phyloP scores from a whole-genome alignment of 495 filamentous ascomycete species.

The Usnea hakonensis region DNA sequence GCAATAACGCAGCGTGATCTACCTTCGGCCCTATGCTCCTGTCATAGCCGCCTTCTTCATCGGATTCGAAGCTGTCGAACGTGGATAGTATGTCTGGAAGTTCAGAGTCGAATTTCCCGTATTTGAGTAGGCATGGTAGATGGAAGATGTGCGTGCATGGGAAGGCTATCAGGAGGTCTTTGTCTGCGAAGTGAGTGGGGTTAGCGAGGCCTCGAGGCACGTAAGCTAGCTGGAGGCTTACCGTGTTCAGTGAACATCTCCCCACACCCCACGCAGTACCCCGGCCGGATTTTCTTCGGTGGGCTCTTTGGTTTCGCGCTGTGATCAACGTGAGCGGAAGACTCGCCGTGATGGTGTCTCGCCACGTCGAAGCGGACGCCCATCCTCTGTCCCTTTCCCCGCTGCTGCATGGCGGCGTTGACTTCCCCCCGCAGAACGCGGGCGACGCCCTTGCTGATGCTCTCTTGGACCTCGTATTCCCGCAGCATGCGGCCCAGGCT shows the following conservation, averaged over 20 bases:
- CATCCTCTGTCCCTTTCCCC: constrained; percentile 67
- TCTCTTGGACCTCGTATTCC: constrained; percentile 88
- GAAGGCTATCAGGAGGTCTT: constrained; percentile 66
- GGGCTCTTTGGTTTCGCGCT: constrained; percentile 20
- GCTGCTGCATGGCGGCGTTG: constrained; percentile 64
- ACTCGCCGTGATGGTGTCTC: constrained; percentile 9
- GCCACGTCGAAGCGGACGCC: constrained; percentile 82
- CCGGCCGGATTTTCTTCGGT: constrained; percentile 34
- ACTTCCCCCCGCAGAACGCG: constrained; percentile 83
- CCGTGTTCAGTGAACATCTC: constrained; percentile 48
- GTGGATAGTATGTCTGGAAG: constrained; percentile 26
- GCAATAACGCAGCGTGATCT: constrained; percentile 19
- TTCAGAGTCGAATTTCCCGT: constrained; percentile 30
- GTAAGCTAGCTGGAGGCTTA: constrained; percentile 21
- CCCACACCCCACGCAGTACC: constrained; percentile 57
- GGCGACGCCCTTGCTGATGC: constrained; percentile 83
- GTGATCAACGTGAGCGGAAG: neutral
- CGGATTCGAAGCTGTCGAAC: constrained; percentile 9
- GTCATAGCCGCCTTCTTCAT: constrained; percentile 16
- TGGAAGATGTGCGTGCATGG: constrained; percentile 91
- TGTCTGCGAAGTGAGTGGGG: neutral
- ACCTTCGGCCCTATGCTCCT: constrained; percentile 24
- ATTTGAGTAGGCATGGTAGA: constrained; percentile 62
- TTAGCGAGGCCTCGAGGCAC: neutral
- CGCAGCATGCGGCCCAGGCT: constrained; percentile 79